These are phyloP conservation scores for Zymoseptoria brevis DNA, from an alignment of 2,329 filamentous ascomycete species.

Conservation along the genomic window DNA sequence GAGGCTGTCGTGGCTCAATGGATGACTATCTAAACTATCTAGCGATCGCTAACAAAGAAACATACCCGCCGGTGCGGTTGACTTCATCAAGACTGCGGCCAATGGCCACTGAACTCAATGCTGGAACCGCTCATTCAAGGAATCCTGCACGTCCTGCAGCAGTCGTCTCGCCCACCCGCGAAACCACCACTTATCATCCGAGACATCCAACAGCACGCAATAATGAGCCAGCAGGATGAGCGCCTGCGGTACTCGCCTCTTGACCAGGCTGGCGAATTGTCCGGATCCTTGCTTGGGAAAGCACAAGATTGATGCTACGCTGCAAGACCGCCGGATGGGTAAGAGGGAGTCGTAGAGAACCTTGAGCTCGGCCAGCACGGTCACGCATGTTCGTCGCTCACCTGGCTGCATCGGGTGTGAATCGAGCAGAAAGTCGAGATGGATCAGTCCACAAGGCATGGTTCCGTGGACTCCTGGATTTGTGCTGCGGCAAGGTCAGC, in stretches of 20 bases:
- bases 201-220: conserved; percentile 23
- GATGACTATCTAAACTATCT: too few relatives aligned
- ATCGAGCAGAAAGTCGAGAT: conserved; percentile 28
- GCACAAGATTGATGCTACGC: conserved; percentile 23
- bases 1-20: not conserved
- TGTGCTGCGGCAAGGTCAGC: conserved; percentile 1
- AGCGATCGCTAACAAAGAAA: not conserved
- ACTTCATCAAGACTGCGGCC: conserved; percentile 18
- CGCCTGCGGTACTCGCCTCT: conserved; percentile 22
- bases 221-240: conserved; percentile 26
- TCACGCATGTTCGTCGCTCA: conserved; percentile 19
- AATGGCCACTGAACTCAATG: conserved; percentile 27
- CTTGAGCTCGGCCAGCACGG: conserved; percentile 24
- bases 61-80: not conserved
- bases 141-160: conserved; percentile 19
- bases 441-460: conserved; percentile 25
- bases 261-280: conserved; percentile 20
- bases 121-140: conserved; percentile 23
- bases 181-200: conserved; percentile 26
- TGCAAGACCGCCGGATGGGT: conserved; percentile 11
- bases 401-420: conserved; percentile 24
- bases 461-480: conserved; percentile 16
- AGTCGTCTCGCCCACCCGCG: conserved; percentile 20
- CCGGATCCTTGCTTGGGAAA: conserved; percentile 25
- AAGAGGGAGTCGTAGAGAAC: conserved; percentile 17